phyloP scores from a whole-genome alignment of 306 rosid genomes.

The Pachyrhizus erosus region DNA sequence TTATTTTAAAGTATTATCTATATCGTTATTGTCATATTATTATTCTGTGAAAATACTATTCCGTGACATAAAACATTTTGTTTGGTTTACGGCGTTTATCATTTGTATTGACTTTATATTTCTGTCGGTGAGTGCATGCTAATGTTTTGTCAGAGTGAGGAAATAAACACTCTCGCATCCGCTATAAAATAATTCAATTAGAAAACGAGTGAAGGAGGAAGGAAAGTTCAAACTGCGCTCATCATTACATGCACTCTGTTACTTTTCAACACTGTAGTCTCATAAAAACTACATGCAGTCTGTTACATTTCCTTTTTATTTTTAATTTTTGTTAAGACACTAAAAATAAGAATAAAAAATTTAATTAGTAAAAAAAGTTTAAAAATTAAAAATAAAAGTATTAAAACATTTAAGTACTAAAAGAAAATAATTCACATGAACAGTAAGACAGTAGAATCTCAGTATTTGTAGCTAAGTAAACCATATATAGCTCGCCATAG shows the following conservation, averaged over 20 bases:
- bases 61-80: background rate
- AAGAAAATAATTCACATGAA: background rate
- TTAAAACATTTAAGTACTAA: too few species aligned
- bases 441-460: background rate
- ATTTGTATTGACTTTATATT: slow-evolving; percentile 47
- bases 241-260: background rate
- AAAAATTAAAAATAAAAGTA: too few species aligned
- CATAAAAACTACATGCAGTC: too few species aligned
- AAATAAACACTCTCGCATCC: background rate
- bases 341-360: too few species aligned
- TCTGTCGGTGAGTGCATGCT: slow-evolving; percentile 38
- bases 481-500: background rate
- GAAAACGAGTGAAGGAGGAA: background rate
- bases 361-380: too few species aligned
- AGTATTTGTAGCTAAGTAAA: background rate
- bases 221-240: background rate
- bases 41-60: background rate
- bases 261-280: background rate
- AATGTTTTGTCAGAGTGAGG: slow-evolving; percentile 34
- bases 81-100: slow-evolving; percentile 36
- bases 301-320: too few species aligned
- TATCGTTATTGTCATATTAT: too few species aligned
- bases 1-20: too few species aligned
- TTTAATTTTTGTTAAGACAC: too few species aligned
- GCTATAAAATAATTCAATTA: background rate